A percentile compares a stretch with the other conserved stretches of the same genome.
phyloP scores from a whole-genome alignment of 1,284 basidiomycete species.

The Heimioporus retisporus region DNA sequence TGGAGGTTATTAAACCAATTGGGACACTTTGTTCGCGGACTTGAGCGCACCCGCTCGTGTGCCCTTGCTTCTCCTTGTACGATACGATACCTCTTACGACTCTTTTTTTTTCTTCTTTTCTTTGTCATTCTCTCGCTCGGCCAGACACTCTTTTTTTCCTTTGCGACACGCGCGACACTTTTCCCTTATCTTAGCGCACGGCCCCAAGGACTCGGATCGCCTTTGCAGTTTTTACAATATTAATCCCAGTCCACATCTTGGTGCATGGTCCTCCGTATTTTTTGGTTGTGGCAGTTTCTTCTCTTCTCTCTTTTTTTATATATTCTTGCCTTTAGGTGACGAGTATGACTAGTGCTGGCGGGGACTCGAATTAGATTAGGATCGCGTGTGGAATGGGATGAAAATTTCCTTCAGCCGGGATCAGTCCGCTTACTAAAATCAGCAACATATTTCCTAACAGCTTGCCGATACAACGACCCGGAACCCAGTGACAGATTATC shows the following conservation, averaged over 20 bases:
- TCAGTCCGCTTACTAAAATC: no score
- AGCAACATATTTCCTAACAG: no score
- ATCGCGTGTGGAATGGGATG: no score
- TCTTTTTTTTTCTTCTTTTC: neutral
- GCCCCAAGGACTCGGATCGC: neutral
- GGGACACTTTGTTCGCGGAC: slow-evolving; percentile 15
- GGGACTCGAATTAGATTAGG: no score
- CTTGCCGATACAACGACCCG: no score
- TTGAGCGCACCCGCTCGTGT: no score
- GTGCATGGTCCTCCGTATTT: neutral
- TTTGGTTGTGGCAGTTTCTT: no score
- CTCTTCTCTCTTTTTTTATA: no score
- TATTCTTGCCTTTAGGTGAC: no score
- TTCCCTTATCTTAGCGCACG: slow-evolving; percentile 18
- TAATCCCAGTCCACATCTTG: neutral
- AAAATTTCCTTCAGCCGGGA: no score
- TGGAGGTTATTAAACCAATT: slow-evolving; percentile 34
- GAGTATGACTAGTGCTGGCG: no score
- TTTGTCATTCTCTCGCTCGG: slow-evolving; percentile 10
- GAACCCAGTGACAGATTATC: no score
- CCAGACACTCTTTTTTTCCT: slow-evolving; percentile 18
- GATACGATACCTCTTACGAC: slow-evolving; percentile 24
- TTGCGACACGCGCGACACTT: neutral
- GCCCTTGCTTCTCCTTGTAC: slow-evolving; percentile 4
- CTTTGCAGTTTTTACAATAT: neutral